These are phyloP conservation scores for Barnettozyma sucrosica DNA, from an alignment of 805 yeast genomes.

Conservation along the genomic window DNA sequence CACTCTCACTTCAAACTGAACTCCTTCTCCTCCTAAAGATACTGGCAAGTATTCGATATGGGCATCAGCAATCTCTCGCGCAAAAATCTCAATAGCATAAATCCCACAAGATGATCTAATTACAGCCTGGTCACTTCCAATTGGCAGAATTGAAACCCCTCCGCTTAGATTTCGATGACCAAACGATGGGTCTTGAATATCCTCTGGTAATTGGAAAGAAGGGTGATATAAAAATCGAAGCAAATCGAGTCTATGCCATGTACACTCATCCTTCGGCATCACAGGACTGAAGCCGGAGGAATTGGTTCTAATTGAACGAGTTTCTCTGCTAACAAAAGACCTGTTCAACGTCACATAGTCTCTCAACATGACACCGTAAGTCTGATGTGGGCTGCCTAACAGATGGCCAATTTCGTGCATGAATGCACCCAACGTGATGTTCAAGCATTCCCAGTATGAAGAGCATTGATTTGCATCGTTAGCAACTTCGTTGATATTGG, in stretches of 20 bases:
- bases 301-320: conserved; percentile 46
- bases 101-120: conserved; percentile 61
- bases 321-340: conserved; percentile 71
- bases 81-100: conserved; percentile 64
- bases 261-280: conserved; percentile 60
- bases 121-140: conserved; percentile 38
- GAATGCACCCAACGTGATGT: conserved; percentile 86
- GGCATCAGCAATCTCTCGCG: conserved; percentile 37
- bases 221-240: conserved; percentile 78
- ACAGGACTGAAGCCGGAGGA: conserved; percentile 44
- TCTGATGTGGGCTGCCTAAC: conserved; percentile 90
- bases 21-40: conserved; percentile 54
- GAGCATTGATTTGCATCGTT: conserved; percentile 85
- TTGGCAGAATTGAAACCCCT: conserved; percentile 41
- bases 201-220: conserved; percentile 66
- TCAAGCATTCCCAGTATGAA: conserved; percentile 83
- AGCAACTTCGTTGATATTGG: conserved; percentile 69
- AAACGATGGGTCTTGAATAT: conserved; percentile 42
- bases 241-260: conserved; percentile 82
- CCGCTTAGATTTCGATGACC: conserved; percentile 21
- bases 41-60: conserved; percentile 57
- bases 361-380: conserved; percentile 83
- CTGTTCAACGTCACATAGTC: conserved; percentile 80
- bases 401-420: conserved; percentile 93
- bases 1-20: conserved; percentile 45